These are phyloP conservation scores for Endocladia muricata DNA, from an alignment of 31 red algal genomes.

Conservation along the genomic window DNA sequence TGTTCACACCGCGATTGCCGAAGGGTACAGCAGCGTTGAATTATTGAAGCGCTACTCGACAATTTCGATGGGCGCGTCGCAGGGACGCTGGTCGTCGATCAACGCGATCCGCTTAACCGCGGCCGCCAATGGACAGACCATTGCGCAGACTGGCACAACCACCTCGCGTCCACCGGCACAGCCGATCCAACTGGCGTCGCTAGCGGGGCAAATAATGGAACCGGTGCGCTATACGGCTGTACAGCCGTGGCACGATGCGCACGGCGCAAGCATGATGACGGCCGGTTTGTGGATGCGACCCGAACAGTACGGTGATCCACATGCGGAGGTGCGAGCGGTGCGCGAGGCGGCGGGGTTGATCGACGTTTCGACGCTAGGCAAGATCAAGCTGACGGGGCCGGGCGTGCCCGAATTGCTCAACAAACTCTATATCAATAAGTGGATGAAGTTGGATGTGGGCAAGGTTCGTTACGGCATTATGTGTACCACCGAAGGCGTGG, in stretches of 20 bases:
- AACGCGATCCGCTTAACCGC: too few species aligned
- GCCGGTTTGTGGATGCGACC: neutral
- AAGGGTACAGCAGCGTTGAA: too few species aligned
- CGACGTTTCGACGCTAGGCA: neutral
- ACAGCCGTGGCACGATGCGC: neutral
- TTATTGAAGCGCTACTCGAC: too few species aligned
- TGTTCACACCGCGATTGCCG: too few species aligned
- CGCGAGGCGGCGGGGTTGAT: neutral
- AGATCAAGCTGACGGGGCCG: neutral
- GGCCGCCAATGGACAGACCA: too few species aligned
- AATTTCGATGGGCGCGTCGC: too few species aligned
- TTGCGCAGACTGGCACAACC: neutral
- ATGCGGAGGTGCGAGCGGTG: neutral
- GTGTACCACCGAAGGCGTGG: neutral
- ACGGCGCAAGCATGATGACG: neutral
- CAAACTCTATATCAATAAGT: neutral
- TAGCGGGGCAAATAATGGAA: neutral
- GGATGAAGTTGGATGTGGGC: neutral
- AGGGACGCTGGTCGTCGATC: too few species aligned
- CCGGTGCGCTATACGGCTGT: neutral
- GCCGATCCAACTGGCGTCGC: neutral
- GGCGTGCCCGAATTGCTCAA: neutral
- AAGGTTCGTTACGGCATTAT: neutral
- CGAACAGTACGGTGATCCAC: neutral
- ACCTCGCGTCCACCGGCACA: neutral